phyloP scores from a whole-genome alignment of 345 rosid species.

The Gossypium raimondii region DNA sequence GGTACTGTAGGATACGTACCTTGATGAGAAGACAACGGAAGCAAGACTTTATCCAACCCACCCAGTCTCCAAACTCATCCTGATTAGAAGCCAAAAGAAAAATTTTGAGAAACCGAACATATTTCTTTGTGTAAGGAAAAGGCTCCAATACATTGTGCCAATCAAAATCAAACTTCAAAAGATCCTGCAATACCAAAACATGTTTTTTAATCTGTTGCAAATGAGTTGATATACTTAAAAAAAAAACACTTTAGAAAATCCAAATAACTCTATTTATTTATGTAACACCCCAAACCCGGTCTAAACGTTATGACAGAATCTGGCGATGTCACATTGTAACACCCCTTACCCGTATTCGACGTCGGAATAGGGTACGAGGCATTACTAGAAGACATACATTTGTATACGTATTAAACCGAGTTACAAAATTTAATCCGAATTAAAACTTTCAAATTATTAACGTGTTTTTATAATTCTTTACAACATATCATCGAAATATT shows the following conservation, averaged over 20 bases:
- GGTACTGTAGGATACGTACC: conserved; percentile 21
- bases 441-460: too few relatives aligned
- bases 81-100: conserved; percentile 39
- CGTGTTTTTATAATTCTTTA: too few relatives aligned
- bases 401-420: too few relatives aligned
- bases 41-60: conserved; percentile 64
- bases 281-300: too few relatives aligned
- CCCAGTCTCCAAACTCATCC: conserved; percentile 51
- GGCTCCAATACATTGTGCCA: conserved; percentile 46
- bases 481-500: too few relatives aligned
- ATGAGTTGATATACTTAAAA: not conserved
- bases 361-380: too few relatives aligned
- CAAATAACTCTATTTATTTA: not conserved
- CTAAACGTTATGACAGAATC: too few relatives aligned
- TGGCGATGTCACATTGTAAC: too few relatives aligned
- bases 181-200: conserved; percentile 30
- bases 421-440: too few relatives aligned
- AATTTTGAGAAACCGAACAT: conserved; percentile 45
- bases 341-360: too few relatives aligned
- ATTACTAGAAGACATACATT: too few relatives aligned
- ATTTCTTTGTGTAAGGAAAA: conserved; percentile 41
- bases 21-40: conserved; percentile 47
- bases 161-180: conserved; percentile 34
- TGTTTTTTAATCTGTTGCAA: not conserved
- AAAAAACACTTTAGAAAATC: not conserved